A percentile compares a stretch with the other conserved stretches of the same genome.
These are phyloP conservation scores for Aspergillus ostianus DNA, from an alignment of 495 filamentous ascomycete genomes.

Conservation along the genomic window DNA sequence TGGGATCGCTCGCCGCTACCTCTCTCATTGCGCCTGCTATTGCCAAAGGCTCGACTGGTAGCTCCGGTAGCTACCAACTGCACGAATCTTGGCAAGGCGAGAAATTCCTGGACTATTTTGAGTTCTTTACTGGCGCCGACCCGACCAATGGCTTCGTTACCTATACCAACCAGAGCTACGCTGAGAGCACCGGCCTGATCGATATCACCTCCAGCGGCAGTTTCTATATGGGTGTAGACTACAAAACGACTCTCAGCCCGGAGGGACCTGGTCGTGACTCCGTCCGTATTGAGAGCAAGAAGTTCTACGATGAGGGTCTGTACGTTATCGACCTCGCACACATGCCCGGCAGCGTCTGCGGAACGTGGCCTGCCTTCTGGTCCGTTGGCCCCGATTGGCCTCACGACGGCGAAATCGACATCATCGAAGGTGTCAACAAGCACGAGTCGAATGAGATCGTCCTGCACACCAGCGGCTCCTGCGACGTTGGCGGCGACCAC, in stretches of 20 bases:
- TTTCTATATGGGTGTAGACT: conserved; percentile 54
- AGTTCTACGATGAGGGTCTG: conserved; percentile 64
- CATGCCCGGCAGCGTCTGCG: conserved; percentile 70
- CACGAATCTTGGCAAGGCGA: conserved; percentile 43
- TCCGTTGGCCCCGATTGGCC: conserved; percentile 77
- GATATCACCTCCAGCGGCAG: conserved; percentile 48
- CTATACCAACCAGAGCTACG: conserved; percentile 57
- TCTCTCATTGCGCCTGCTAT: conserved; percentile 14
- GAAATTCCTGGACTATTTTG: conserved; percentile 53
- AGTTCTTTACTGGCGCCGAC: conserved; percentile 51
- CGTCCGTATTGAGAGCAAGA: conserved; percentile 67
- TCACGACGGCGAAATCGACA: conserved; percentile 79
- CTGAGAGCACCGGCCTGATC: conserved; percentile 56
- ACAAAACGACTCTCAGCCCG: conserved; percentile 32
- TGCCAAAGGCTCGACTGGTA: conserved; percentile 6
- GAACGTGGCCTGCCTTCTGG: conserved; percentile 78
- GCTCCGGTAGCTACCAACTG: conserved; percentile 37
- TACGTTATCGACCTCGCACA: conserved; percentile 74
- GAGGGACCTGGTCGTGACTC: conserved; percentile 59
- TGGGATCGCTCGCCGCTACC: conserved; percentile 21
- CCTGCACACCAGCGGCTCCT: conserved; percentile 71
- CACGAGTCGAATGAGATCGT: conserved; percentile 65
- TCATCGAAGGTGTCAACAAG: conserved; percentile 82
- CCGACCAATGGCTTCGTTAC: conserved; percentile 70
- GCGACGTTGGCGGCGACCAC: conserved; percentile 52